Conservation (phyloP, 2,329 filamentous ascomycete genomes). For the Alternaria metachromatica region DNA sequence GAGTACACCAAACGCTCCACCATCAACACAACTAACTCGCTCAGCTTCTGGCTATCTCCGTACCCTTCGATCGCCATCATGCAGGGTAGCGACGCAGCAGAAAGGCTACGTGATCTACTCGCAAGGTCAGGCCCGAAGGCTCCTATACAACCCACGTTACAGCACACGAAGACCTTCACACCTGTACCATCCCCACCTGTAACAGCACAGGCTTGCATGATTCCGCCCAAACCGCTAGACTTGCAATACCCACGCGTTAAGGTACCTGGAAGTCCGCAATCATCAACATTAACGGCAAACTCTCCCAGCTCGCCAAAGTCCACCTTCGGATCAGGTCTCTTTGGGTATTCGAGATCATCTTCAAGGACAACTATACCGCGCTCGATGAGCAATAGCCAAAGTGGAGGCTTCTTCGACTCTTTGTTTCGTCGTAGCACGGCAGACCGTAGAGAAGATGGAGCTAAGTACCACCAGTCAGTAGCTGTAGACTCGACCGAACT, state of each 20-base stretch:
- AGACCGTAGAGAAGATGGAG: not conserved
- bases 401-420: not conserved
- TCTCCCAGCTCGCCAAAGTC: not conserved
- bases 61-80: not conserved
- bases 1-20: not conserved
- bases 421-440: not conserved
- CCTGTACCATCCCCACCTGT: not conserved
- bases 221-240: not conserved
- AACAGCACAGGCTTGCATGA: not conserved
- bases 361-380: not conserved
- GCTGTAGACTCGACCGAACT: not conserved
- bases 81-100: not conserved
- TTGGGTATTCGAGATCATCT: not conserved
- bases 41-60: not conserved
- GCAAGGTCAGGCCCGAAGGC: not conserved
- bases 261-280: not conserved
- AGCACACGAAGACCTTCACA: not conserved
- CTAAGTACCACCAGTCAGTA: not conserved
- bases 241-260: not conserved
- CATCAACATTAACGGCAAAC: not conserved
- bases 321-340: not conserved
- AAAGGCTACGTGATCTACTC: not conserved
- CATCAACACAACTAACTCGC: not conserved
- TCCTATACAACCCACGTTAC: not conserved
- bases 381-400: not conserved